phyloP scores from a whole-genome alignment of 352 stramenopile genomes.

The Phytophthora podocarpi region DNA sequence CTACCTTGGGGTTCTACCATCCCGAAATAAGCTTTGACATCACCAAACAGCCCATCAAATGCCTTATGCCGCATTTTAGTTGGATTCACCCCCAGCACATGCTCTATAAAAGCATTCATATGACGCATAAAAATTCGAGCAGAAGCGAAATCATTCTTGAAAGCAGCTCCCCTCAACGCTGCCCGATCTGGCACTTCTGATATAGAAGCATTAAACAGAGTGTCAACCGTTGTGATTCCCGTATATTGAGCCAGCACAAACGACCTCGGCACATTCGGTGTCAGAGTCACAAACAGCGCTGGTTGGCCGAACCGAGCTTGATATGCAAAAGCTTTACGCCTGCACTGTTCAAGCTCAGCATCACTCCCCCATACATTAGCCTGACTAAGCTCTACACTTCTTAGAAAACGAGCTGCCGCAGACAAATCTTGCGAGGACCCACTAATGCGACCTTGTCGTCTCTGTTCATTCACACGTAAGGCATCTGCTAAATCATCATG shows the following conservation, averaged over 20 bases:
- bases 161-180: neutral
- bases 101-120: conserved; percentile 2
- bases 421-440: neutral
- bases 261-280: neutral
- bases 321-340: neutral
- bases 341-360: neutral
- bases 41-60: neutral
- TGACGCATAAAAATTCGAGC: neutral
- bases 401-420: neutral
- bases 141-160: neutral
- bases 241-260: conserved; percentile 8
- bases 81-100: neutral
- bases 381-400: neutral
- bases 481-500: no score
- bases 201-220: neutral
- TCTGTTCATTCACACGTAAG: neutral
- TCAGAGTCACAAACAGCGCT: conserved; percentile 3
- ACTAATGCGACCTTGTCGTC: neutral
- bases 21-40: conserved; percentile 1
- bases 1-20: conserved; percentile 12
- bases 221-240: neutral
- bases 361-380: neutral
- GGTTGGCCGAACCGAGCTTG: neutral
- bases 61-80: neutral
- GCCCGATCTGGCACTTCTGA: neutral